phyloP scores from a whole-genome alignment of 257 asterid genomes.

The Solanum lycopersicoides region DNA sequence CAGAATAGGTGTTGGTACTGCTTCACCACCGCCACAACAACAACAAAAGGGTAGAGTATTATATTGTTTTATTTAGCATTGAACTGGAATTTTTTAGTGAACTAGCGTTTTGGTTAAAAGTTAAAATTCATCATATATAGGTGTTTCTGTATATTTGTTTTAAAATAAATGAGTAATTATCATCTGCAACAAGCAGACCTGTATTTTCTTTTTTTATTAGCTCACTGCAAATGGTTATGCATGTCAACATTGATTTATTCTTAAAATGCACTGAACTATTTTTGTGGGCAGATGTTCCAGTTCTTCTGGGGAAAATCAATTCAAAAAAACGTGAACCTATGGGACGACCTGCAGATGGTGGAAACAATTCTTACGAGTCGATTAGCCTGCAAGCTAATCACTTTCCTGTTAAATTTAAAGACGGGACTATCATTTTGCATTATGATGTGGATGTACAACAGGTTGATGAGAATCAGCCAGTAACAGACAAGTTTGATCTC shows the following conservation, averaged over 20 bases:
- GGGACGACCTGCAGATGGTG: constrained; percentile 39
- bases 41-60: not conserved
- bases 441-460: constrained; percentile 47
- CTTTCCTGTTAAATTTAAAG: constrained; percentile 31
- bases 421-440: constrained; percentile 24
- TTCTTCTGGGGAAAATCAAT: not conserved
- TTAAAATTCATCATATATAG: not conserved
- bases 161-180: not conserved
- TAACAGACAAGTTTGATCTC: constrained; percentile 22
- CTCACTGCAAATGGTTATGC: not conserved
- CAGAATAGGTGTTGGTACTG: not conserved
- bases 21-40: not conserved
- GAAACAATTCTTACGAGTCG: constrained; percentile 13
- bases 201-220: not conserved
- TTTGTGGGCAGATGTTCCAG: constrained; percentile 11
- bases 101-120: not conserved
- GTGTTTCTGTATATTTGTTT: not conserved
- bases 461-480: constrained; percentile 2
- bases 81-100: not conserved
- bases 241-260: not conserved
- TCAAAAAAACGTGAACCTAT: constrained; percentile 19
- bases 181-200: not conserved
- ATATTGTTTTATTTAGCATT: not conserved
- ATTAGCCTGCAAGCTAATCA: constrained; percentile 52
- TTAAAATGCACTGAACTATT: not conserved